A percentile compares a stretch with the other conserved stretches of the same genome.
Conservation (phyloP, 441 rosid genomes). For the Lepidium campestre region DNA sequence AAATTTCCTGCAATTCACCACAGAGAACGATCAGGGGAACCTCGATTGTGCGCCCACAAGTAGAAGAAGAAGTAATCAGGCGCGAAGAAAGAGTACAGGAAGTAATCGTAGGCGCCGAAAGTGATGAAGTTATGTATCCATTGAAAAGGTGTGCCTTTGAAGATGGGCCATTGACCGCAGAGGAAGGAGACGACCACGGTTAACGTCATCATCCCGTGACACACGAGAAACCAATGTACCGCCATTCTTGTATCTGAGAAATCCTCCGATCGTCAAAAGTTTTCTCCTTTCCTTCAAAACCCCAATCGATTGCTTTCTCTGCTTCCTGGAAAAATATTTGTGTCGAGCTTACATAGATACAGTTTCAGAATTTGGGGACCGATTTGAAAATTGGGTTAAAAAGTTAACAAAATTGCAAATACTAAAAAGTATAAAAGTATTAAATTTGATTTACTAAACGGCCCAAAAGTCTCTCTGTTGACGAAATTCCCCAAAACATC, state of each 20-base stretch:
- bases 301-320: neutral
- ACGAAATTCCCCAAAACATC: neutral
- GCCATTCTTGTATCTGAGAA: conserved; percentile 37
- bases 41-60: neutral
- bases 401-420: neutral
- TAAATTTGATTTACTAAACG: no score
- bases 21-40: conserved; percentile 4
- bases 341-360: neutral
- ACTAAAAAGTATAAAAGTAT: no score
- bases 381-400: neutral
- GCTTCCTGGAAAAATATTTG: neutral
- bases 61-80: neutral
- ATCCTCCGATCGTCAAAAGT: neutral
- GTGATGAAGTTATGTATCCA: conserved; percentile 75
- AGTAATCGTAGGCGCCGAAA: conserved; percentile 75
- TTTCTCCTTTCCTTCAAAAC: neutral
- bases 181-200: conserved; percentile 67
- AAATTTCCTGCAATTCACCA: conserved; percentile 21
- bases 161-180: conserved; percentile 97
- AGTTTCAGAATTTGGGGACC: neutral
- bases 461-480: no score
- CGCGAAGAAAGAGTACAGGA: conserved; percentile 36
- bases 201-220: conserved; percentile 63
- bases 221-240: conserved; percentile 57
- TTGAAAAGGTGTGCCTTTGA: conserved; percentile 72